Conservation (phyloP, 192 early-diverging fungal species). For the Backusella tuberculispora region DNA sequence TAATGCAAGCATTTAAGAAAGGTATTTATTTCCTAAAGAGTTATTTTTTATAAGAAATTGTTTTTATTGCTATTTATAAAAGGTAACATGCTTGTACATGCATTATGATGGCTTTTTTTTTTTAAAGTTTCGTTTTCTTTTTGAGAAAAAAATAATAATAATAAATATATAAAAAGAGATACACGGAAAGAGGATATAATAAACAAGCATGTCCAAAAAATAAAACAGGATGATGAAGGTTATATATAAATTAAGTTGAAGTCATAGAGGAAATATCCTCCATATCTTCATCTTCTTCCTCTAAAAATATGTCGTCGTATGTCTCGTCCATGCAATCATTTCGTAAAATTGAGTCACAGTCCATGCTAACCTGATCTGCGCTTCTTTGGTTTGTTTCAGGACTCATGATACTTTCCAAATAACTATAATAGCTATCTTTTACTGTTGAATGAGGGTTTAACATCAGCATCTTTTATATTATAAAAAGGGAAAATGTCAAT, state of each 20-base stretch:
- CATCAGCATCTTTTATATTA: constrained; percentile 18
- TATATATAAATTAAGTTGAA: too few species aligned
- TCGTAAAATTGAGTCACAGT: background rate
- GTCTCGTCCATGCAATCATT: background rate
- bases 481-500: background rate
- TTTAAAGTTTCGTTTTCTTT: background rate
- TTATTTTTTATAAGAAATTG: background rate
- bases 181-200: background rate
- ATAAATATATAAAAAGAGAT: too few species aligned
- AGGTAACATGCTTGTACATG: background rate
- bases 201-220: background rate
- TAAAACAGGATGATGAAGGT: background rate
- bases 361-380: background rate
- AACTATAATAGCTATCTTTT: background rate
- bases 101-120: background rate
- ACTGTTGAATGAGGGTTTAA: constrained; percentile 29
- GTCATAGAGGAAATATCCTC: background rate
- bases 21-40: constrained; percentile 9
- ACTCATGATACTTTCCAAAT: background rate
- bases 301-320: constrained; percentile 4
- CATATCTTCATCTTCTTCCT: constrained; percentile 1
- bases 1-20: background rate
- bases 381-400: background rate
- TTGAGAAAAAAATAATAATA: too few species aligned
- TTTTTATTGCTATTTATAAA: constrained; percentile 2